Evolutionary conservation across 305 asterid genomes (phyloP).

Genomic region (Solanum hybrid): DNA sequence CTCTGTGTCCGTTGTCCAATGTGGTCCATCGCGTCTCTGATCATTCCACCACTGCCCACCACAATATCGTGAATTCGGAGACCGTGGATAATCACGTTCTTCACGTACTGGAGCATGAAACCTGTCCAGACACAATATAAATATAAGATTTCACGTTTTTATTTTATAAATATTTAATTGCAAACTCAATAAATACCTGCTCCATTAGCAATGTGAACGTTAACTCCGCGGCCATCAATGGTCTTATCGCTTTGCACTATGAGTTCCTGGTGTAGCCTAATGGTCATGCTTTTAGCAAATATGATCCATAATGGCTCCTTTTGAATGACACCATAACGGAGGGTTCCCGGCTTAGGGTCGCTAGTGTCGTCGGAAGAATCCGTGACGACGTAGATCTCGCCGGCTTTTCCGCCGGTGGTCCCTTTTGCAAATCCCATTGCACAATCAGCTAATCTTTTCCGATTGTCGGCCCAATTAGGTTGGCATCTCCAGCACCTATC

Average conservation of each 20-base stretch:
- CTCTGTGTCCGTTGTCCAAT: conserved; percentile 37
- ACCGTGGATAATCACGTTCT: conserved; percentile 60
- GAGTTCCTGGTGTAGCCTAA: conserved; percentile 44
- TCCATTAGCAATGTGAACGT: conserved; percentile 41
- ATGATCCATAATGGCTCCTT: conserved; percentile 61
- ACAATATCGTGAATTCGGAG: conserved; percentile 33
- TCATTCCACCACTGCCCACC: conserved; percentile 36
- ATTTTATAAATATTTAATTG: not conserved
- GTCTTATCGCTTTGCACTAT: conserved; percentile 50
- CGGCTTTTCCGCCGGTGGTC: conserved; percentile 58
- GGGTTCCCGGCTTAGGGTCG: conserved; percentile 56
- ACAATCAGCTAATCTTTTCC: conserved; percentile 61
- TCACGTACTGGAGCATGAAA: conserved; percentile 39
- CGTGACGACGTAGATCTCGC: conserved; percentile 35
- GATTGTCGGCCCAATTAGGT: conserved; percentile 43
- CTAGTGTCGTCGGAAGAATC: conserved; percentile 41
- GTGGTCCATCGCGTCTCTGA: conserved; percentile 43
- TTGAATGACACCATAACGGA: conserved; percentile 67
- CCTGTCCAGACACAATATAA: conserved; percentile 2
- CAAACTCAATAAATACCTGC: conserved; percentile 16
- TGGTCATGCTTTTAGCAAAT: conserved; percentile 39
- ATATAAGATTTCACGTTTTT: not conserved
- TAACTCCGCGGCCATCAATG: conserved; percentile 60
- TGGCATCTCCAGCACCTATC: conserved; percentile 75
- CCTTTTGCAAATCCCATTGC: conserved; percentile 53